Evolutionary conservation across 139 green algal genomes (phyloP).

Genomic region (Chlamydomonas eustigma): DNA sequence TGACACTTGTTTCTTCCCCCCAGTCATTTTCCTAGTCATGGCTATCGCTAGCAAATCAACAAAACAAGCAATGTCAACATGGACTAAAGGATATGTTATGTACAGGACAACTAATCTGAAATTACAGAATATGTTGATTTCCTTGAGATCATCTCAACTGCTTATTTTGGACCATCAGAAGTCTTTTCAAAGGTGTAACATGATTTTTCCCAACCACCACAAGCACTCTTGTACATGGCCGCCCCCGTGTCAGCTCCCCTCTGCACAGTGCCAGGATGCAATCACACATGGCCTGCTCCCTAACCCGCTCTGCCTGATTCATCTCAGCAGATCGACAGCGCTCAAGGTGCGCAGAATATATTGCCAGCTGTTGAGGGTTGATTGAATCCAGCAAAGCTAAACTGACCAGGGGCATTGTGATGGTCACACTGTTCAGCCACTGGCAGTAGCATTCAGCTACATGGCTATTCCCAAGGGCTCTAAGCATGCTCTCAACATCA

Average conservation of each 20-base stretch:
- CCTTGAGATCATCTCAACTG: too few relatives aligned
- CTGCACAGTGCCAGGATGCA: neutral
- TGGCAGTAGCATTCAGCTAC: neutral
- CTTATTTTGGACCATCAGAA: neutral
- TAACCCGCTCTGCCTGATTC: neutral
- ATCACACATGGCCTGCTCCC: neutral
- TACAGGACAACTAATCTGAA: too few relatives aligned
- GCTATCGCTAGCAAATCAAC: too few relatives aligned
- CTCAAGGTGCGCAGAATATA: neutral
- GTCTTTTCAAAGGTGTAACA: neutral
- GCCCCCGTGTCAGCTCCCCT: neutral
- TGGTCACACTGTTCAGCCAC: neutral
- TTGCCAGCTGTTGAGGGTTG: neutral
- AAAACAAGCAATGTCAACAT: too few relatives aligned
- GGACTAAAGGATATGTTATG: too few relatives aligned
- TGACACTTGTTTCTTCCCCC: too few relatives aligned
- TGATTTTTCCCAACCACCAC: neutral
- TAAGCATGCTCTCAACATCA: neutral
- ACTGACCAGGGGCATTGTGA: neutral
- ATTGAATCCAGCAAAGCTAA: neutral
- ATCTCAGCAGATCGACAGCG: neutral
- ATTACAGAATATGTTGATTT: too few relatives aligned
- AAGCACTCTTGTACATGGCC: neutral
- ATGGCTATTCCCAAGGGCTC: neutral
- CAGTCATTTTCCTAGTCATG: too few relatives aligned